These are phyloP conservation scores for Colletotrichum melonis DNA, from an alignment of 2,329 filamentous ascomycete genomes.

Conservation along the genomic window DNA sequence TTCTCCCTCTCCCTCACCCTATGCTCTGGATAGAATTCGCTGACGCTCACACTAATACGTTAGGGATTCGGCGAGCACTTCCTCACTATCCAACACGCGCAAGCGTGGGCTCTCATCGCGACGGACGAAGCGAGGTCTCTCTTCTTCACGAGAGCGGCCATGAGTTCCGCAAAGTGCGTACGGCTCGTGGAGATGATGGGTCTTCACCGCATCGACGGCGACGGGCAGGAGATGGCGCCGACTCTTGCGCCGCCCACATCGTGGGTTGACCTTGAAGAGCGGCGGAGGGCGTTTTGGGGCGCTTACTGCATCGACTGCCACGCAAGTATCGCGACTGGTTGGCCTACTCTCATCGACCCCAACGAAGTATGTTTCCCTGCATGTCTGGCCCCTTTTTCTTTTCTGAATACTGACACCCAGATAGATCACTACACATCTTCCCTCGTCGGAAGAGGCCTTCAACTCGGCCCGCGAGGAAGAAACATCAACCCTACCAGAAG, in stretches of 20 bases:
- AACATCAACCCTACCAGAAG: conserved; percentile 72
- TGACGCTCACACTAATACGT: neutral
- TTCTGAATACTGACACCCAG: neutral
- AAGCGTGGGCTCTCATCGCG: conserved; percentile 80
- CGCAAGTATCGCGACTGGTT: conserved; percentile 88
- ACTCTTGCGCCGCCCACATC: conserved; percentile 78
- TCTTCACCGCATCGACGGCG: conserved; percentile 79
- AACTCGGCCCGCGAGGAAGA: conserved; percentile 71
- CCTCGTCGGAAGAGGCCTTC: conserved; percentile 82
- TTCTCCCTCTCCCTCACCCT: neutral
- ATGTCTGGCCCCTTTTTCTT: no score
- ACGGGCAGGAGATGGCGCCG: conserved; percentile 75
- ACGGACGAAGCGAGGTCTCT: conserved; percentile 87
- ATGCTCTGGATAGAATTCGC: neutral
- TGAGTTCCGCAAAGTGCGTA: conserved; percentile 79
- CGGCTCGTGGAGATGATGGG: conserved; percentile 87
- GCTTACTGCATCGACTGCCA: conserved; percentile 86
- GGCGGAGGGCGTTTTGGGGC: conserved; percentile 88
- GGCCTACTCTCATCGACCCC: conserved; percentile 85
- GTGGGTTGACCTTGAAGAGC: conserved; percentile 82
- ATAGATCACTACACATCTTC: conserved; percentile 83
- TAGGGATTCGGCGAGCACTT: conserved; percentile 82
- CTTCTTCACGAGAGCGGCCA: conserved; percentile 86
- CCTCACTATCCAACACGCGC: conserved; percentile 82
- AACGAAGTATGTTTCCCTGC: conserved; percentile 59